Evolutionary conservation across 768 basidiomycete genomes (phyloP), one percentile per base, ranked within the genome.

Genomic region (Pleurotus tuoliensis): DNA sequence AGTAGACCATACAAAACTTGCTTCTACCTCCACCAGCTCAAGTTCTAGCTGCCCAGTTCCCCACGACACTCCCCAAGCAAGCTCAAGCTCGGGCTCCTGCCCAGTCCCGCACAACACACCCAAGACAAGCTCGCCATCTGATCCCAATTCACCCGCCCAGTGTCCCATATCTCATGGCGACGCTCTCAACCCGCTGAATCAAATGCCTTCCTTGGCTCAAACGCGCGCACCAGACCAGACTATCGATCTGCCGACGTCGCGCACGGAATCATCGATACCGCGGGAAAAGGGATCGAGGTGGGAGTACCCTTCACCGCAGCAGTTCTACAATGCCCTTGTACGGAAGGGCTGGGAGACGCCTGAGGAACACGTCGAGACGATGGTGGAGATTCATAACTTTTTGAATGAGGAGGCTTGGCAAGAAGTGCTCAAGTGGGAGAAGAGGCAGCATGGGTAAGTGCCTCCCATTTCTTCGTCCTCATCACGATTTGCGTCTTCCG

Each of bases 311-410:
- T 93, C 90, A 2, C 93, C 95, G 8, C 96, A 98, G 71, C 95
- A 98, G 69, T 98, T 98, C 67, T 95, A 98, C 71, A 98, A 98
- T 70, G 96, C 96, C 0, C 80, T 99, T 12, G 92, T 92, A 8
- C 76, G 94, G 59, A 99, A 99, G 68, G 97, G 97, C 2, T 94
- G 91, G 90, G 94, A 96, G 71, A 96, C 97, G 2, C 94, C 94
- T 0, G 94, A 95, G 70, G 93, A 98, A 63, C 89, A 94, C 70
- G 82, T 98, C 45, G 95, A 94, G 69, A 92, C 87, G 22, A 97
- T 99, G 92, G 97, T 99, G 44, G 87, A 94, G 59, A 98, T 98
- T 37, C 97, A 99, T 68, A 99, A 99, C 69, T 98, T 95, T 63
- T 69, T 99, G 70, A 98, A 99, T 65, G 97, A 99, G 73, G 80